phyloP scores from a whole-genome alignment of 352 stramenopile species.

The Plasmopara muralis region DNA sequence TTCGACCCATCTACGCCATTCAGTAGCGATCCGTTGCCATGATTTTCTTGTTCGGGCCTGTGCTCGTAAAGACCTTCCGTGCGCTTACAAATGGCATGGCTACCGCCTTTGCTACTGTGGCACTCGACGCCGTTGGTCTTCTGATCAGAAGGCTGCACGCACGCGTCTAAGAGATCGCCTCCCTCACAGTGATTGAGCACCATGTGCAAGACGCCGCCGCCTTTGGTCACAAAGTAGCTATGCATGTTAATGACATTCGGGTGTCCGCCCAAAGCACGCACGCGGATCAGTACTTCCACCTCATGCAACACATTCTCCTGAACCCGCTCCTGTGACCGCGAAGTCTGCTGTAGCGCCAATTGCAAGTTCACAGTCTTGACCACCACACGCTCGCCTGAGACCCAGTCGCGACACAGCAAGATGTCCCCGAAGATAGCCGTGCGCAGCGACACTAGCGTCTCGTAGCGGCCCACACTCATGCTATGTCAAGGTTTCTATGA shows the following conservation, averaged over 20 bases:
- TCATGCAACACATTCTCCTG: conserved; percentile 68
- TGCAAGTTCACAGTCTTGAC: conserved; percentile 68
- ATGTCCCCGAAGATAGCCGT: conserved; percentile 68
- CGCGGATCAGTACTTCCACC: conserved; percentile 53
- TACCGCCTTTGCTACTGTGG: conserved; percentile 2
- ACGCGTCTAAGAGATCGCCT: conserved; percentile 65
- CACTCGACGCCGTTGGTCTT: conserved; percentile 1
- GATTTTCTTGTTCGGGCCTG: conserved; percentile 7
- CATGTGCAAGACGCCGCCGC: conserved; percentile 43
- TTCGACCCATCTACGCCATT: conserved; percentile 24
- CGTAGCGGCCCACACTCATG: conserved; percentile 35
- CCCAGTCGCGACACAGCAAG: conserved; percentile 47
- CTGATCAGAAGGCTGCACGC: conserved; percentile 17
- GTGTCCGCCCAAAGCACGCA: conserved; percentile 51
- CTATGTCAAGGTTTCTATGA: background rate
- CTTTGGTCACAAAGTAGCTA: conserved; percentile 55
- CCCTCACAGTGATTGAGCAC: conserved; percentile 76
- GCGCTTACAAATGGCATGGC: background rate
- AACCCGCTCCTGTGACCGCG: conserved; percentile 37
- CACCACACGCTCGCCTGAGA: conserved; percentile 50
- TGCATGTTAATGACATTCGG: conserved; percentile 67
- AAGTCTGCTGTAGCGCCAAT: conserved; percentile 48
- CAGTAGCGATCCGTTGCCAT: conserved; percentile 8
- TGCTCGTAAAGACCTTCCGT: conserved; percentile 1
- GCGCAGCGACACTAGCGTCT: conserved; percentile 37